These are phyloP conservation scores for Exidia glandulosa DNA, from an alignment of 768 basidiomycete genomes.

Conservation along the genomic window DNA sequence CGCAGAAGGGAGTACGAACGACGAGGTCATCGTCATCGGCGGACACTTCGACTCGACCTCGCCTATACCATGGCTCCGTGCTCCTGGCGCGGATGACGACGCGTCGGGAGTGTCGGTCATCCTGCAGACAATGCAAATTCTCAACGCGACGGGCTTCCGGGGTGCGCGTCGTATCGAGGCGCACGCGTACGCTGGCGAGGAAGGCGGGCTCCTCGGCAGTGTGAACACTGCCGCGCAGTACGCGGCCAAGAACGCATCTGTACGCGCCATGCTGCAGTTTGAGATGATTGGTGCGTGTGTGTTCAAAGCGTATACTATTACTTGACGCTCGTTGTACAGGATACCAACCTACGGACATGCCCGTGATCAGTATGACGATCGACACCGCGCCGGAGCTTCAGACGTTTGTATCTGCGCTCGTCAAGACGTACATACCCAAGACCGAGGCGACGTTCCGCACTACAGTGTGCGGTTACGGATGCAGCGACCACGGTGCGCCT, in stretches of 20 bases:
- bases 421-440: too few relatives aligned
- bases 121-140: constrained; percentile 1
- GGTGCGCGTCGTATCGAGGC: constrained; percentile 1
- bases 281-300: too few relatives aligned
- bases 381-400: too few relatives aligned
- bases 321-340: too few relatives aligned
- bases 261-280: background rate
- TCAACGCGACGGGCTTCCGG: background rate
- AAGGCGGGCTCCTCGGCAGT: constrained; percentile 3
- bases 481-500: too few relatives aligned
- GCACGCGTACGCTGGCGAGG: constrained; percentile 5
- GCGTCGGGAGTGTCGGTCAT: constrained; percentile 1
- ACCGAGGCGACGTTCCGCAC: too few relatives aligned
- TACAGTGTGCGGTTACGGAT: too few relatives aligned
- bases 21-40: background rate
- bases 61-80: background rate
- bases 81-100: constrained; percentile 1
- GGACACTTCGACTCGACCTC: constrained; percentile 3
- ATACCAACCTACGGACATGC: too few relatives aligned
- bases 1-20: background rate
- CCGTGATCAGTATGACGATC: too few relatives aligned
- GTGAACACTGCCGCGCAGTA: background rate
- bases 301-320: too few relatives aligned
- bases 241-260: background rate
- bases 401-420: too few relatives aligned